A percentile compares a stretch with the other conserved stretches of the same genome.
These are phyloP conservation scores for Bipolaris sorokiniana DNA, from an alignment of 2,329 filamentous ascomycete species.

Conservation along the genomic window DNA sequence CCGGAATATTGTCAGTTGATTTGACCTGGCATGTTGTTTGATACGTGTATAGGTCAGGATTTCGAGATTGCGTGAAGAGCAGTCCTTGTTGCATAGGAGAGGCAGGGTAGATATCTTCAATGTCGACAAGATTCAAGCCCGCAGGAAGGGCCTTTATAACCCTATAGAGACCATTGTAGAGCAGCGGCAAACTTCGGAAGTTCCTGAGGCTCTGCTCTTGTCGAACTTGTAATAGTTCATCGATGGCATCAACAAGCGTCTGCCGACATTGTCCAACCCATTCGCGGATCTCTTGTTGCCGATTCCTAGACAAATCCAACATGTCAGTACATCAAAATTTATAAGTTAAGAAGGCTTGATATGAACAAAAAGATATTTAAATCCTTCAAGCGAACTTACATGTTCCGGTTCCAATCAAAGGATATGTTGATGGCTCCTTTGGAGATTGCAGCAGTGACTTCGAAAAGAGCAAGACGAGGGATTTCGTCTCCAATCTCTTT, in stretches of 20 bases:
- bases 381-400: conserved; percentile 1
- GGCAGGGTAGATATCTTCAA: conserved; percentile 41
- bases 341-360: rapidly evolving
- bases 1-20: conserved; percentile 19
- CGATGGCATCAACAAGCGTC: conserved; percentile 39
- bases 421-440: conserved; percentile 42
- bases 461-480: conserved; percentile 41
- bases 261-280: conserved; percentile 40
- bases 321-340: neutral
- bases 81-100: conserved; percentile 44
- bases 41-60: conserved; percentile 40
- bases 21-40: conserved; percentile 40
- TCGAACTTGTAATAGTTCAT: conserved; percentile 35
- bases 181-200: conserved; percentile 40
- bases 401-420: conserved; percentile 41
- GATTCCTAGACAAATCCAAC: conserved; percentile 13
- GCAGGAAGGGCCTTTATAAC: conserved; percentile 28
- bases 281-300: conserved; percentile 34
- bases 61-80: conserved; percentile 38
- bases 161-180: conserved; percentile 39
- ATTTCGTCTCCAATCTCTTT: conserved; percentile 35
- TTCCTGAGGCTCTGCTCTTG: conserved; percentile 36
- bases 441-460: conserved; percentile 38
- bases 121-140: conserved; percentile 24
- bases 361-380: too few species aligned